Conservation (phyloP, 352 stramenopile genomes). For the Globisporangium yorkense region DNA sequence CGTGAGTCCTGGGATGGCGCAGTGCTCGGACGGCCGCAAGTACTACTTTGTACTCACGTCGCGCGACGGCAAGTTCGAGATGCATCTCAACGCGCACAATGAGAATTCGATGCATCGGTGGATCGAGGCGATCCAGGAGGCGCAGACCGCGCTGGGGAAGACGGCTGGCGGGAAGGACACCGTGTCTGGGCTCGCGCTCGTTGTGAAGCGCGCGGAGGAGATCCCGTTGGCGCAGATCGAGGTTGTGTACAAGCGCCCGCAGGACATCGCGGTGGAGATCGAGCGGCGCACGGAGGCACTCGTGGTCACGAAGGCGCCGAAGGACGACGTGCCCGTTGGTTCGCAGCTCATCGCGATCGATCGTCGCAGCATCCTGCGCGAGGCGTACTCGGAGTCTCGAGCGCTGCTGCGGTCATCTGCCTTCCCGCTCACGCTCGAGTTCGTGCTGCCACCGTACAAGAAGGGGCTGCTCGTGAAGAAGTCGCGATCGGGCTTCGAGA, state of each 20-base stretch:
- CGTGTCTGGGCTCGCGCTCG: slow-evolving; percentile 53
- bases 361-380: slow-evolving; percentile 50
- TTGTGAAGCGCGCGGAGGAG: slow-evolving; percentile 74
- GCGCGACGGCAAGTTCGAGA: slow-evolving; percentile 77
- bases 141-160: slow-evolving; percentile 47
- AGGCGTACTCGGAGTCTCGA: slow-evolving; percentile 51
- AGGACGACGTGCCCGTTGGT: slow-evolving; percentile 46
- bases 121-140: slow-evolving; percentile 82
- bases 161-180: slow-evolving; percentile 42
- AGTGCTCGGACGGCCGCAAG: slow-evolving; percentile 70
- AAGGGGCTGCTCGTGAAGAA: slow-evolving; percentile 79
- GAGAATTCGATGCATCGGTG: slow-evolving; percentile 83
- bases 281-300: slow-evolving; percentile 72
- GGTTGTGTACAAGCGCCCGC: slow-evolving; percentile 46
- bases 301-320: slow-evolving; percentile 51
- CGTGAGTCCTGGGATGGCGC: slow-evolving; percentile 78
- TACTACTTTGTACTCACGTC: slow-evolving; percentile 86
- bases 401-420: slow-evolving; percentile 39
- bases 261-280: slow-evolving; percentile 69
- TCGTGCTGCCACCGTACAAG: slow-evolving; percentile 81
- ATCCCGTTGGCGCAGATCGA: slow-evolving; percentile 64
- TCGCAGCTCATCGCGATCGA: slow-evolving; percentile 72
- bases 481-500: slow-evolving; percentile 79
- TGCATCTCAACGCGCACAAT: slow-evolving; percentile 79
- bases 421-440: slow-evolving; percentile 68